Conservation (phyloP, 2,329 filamentous ascomycete genomes). For the Trichoderma sp. region DNA sequence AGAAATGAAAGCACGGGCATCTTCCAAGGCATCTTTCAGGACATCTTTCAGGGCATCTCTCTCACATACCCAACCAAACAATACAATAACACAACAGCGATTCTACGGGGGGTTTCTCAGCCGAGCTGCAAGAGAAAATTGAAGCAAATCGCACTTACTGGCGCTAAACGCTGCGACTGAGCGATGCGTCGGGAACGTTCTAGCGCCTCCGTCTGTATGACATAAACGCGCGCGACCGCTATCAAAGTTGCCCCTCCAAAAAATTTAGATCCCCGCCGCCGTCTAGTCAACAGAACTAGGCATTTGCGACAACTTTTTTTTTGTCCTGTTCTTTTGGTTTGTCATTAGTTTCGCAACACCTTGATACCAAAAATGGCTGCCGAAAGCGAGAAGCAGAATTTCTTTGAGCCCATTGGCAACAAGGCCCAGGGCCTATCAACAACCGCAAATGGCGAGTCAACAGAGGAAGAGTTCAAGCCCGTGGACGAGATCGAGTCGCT, state of each 20-base stretch:
- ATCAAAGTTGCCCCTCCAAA: conserved; percentile 31
- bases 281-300: conserved; percentile 1
- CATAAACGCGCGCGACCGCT: conserved; percentile 16
- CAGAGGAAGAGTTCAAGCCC: conserved; percentile 52
- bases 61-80: background rate
- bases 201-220: conserved; percentile 25
- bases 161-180: background rate
- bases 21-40: no score
- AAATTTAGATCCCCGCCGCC: conserved; percentile 30
- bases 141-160: background rate
- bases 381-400: conserved; percentile 47
- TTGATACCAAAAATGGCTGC: conserved; percentile 44
- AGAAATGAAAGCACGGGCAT: conserved; percentile 32
- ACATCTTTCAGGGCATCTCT: no score
- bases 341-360: conserved; percentile 18
- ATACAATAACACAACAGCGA: no score
- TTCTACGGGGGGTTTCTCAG: background rate
- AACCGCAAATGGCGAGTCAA: conserved; percentile 39
- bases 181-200: conserved; percentile 24
- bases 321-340: background rate
- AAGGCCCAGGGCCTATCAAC: conserved; percentile 58
- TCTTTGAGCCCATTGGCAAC: conserved; percentile 64
- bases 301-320: conserved; percentile 21
- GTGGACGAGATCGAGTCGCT: conserved; percentile 75
- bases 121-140: background rate